Base-by-base conservation (phyloP, 352 stramenopile genomes). In the Pythium guiyangense region DNA sequence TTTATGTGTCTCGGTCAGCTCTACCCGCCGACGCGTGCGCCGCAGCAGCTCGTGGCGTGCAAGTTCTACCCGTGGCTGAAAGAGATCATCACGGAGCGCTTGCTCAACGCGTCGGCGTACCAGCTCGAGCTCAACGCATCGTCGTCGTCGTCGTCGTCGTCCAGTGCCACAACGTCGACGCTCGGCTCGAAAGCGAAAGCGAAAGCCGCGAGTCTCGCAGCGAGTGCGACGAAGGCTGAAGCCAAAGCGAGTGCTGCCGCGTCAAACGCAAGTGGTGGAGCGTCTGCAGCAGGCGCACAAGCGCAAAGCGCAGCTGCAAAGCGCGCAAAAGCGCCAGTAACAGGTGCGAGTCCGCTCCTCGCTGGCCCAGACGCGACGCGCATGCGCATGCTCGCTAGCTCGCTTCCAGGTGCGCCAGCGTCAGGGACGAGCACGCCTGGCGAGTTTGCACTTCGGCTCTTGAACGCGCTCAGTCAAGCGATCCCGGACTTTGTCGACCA, bases 51-150 rank as follows among this genome's bases (percentile, higher is more conserved):
- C 6, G 62, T 90, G 8, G 72, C 81, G 40, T 93, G 85, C 63
- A 92, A 94, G 39, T 96, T 94, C 47, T 96, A 96, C 62, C 79
- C 78, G 15, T 96, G 86, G 86, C 76, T 96, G 11, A 81, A 82
- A 31, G 85, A 94, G 25, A 92, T 93, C 65, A 69, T 96, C 47
- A 90, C 82, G 37, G 84, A 95, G 34, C 77, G 85, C 26, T 59
- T 96, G 18, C 49, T 91, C 45, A 91, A 78, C 43, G 83, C 84
- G 18, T 69, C 74, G 4, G 63, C 75, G 14, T 74, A 80, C 49
- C 79, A 90, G 42, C 78, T 88, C 55, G 84, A 91, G 45, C 58
- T 79, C 27, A 59, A 54, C 15, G 35, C 58, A 42, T 54, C 51
- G 25, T 43, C 45, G 9, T 52, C 50, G 22, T 54, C 51, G 25